Evolutionary conservation across 805 yeast species (phyloP).

Genomic region (Candida corydali): DNA sequence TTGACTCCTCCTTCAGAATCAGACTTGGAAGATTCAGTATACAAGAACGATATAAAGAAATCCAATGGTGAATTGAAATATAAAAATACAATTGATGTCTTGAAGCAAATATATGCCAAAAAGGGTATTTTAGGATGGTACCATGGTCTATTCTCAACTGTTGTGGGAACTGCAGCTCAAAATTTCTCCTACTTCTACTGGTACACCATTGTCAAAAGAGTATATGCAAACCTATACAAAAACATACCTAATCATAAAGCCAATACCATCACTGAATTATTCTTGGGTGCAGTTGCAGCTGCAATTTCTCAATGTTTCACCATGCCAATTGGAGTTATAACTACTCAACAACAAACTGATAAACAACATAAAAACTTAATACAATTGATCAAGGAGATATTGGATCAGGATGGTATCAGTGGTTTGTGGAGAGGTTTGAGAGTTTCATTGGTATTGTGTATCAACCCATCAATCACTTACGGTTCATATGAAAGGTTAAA

Average conservation of each 20-base stretch:
- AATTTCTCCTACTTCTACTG: constrained; percentile 84
- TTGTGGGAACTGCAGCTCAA: constrained; percentile 70
- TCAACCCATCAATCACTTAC: constrained; percentile 84
- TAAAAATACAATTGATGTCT: constrained; percentile 58
- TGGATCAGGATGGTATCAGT: constrained; percentile 57
- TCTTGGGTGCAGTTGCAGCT: constrained; percentile 77
- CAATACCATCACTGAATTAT: constrained; percentile 63
- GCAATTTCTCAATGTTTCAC: constrained; percentile 77
- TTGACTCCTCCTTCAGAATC: constrained; percentile 11
- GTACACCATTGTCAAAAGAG: constrained; percentile 68
- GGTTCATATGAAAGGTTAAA: constrained; percentile 73
- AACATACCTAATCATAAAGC: constrained; percentile 34
- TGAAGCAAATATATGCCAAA: constrained; percentile 50
- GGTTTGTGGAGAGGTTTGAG: constrained; percentile 85
- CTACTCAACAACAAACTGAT: constrained; percentile 58
- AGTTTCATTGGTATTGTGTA: constrained; percentile 71
- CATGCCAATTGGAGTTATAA: constrained; percentile 73
- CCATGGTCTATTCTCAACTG: constrained; percentile 63
- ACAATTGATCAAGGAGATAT: constrained; percentile 43
- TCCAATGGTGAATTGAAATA: constrained; percentile 37
- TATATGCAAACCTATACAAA: constrained; percentile 41
- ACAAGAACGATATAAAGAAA: constrained; percentile 6
- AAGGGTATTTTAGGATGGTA: constrained; percentile 70
- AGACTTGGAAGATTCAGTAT: constrained; percentile 17
- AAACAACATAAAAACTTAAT: constrained; percentile 29